phyloP scores from a whole-genome alignment of 306 rosid genomes.

The Corylus avellana region DNA sequence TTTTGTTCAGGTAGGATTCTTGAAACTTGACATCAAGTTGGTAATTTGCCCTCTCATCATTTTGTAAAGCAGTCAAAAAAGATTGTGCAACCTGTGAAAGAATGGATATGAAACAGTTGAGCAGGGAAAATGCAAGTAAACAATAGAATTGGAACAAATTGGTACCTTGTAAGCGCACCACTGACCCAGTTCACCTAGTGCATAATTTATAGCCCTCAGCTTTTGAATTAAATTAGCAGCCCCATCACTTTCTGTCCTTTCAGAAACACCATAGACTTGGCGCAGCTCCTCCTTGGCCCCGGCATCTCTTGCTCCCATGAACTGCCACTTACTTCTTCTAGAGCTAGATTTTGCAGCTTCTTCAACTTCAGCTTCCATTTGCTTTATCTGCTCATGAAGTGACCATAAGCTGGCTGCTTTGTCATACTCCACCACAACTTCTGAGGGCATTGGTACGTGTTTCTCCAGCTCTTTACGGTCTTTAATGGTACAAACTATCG shows the following conservation, averaged over 20 bases:
- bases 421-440: conserved; percentile 86
- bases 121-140: conserved; percentile 15
- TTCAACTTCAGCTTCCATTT: conserved; percentile 95
- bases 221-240: conserved; percentile 95
- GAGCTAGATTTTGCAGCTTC: conserved; percentile 94
- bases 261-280: conserved; percentile 98
- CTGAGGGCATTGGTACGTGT: conserved; percentile 98
- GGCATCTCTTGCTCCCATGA: conserved; percentile 99
- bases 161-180: conserved; percentile 96
- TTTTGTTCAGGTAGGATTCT: conserved; percentile 79
- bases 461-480: conserved; percentile 98
- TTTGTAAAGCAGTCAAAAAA: conserved; percentile 93
- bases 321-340: conserved; percentile 98
- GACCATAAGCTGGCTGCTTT: conserved; percentile 93
- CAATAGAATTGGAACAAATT: conserved; percentile 18
- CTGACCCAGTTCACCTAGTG: conserved; percentile 98
- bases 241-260: conserved; percentile 98
- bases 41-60: conserved; percentile 97
- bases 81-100: conserved; percentile 83
- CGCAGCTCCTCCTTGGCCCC: conserved; percentile 96
- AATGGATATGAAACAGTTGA: conserved; percentile 25
- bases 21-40: conserved; percentile 99
- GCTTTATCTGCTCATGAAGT: conserved; percentile 93
- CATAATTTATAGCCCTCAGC: conserved; percentile 95
- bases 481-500: conserved; percentile 90